Percentiles rank a stretch among this genome's conserved stretches.
Evolutionary conservation across 2,329 filamentous ascomycete genomes (phyloP).

Genomic region (Dactylonectria macrodidyma): DNA sequence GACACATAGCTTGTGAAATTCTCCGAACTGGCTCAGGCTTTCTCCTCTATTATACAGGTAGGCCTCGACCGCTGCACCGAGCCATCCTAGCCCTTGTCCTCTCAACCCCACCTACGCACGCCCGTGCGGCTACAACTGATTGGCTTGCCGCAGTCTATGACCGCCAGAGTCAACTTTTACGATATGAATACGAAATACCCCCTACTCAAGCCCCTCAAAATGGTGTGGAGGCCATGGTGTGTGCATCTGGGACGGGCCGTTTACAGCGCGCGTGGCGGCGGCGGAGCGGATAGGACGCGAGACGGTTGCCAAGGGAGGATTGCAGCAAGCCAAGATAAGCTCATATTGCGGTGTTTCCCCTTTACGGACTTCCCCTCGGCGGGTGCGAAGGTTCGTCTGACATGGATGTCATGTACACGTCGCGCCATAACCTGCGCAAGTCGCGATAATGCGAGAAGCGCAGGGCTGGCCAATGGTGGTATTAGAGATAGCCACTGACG

Average conservation of each 20-base stretch:
- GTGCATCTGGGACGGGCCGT: constrained; percentile 21
- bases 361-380: background rate
- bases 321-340: background rate
- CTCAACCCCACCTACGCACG: constrained; percentile 4
- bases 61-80: background rate
- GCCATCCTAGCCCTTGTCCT: background rate
- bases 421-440: background rate
- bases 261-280: background rate
- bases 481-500: background rate
- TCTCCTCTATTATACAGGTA: too few relatives aligned
- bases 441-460: background rate
- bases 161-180: constrained; percentile 20
- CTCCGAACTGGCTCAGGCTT: too few relatives aligned
- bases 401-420: background rate
- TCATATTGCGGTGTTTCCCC: background rate
- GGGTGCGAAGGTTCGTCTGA: background rate
- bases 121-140: constrained; percentile 9
- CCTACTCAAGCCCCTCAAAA: too few relatives aligned
- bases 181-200: constrained; percentile 26
- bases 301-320: too few relatives aligned
- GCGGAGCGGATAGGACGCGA: background rate
- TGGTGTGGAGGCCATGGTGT: background rate
- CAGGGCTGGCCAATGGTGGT: background rate
- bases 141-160: constrained; percentile 13
- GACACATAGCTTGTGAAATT: too few relatives aligned